Evolutionary conservation across 2,329 filamentous ascomycete genomes (phyloP), one percentile per base, ranked within the genome.

Genomic region (Fonsecaea pugnacius): DNA sequence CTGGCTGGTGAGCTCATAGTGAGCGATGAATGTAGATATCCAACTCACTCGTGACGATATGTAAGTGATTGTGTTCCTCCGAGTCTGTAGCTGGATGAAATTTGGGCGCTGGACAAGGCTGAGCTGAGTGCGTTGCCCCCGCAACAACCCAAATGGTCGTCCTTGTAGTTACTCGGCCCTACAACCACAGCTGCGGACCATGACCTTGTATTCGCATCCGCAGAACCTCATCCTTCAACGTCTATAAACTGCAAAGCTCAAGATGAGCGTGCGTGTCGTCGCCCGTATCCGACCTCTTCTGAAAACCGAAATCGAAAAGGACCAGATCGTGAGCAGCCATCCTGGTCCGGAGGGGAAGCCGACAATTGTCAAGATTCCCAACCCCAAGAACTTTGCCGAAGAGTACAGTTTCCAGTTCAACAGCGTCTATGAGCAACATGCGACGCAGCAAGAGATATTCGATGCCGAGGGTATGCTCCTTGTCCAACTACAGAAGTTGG

Each of bases 341-440:
- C 88, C 88, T 54, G 86, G 84, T 67, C 84, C 82, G 63, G 85
- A 88, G 16, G 76, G 76, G 8, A 84, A 83, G 69, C 83, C 87
- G 21, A 86, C 85, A 30, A 80, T 96, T 33, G 87, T 98, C 73
- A 89, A 90, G 76, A 96, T 98, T 72, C 94, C 94, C 3, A 97
- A 92, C 74, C 93, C 94, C 0, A 96, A 95, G 81, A 97, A 97
- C 73, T 91, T 91, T 69, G 82, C 85, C 24, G 94, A 98, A 78
- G 90, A 93, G 73, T 98, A 93, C 78, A 92, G 90, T 60, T 99
- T 98, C 76, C 87, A 93, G 58, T 98, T 98, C 83, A 96, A 95
- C 82, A 87, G 90, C 70, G 94, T 98, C 61, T 98, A 96, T 77
- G 91, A 91, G 73, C 86, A 89, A 72, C 78, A 84, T 38, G 89